Evolutionary conservation across 441 rosid genomes (phyloP).

Genomic region (Dalechampia spathulata): DNA sequence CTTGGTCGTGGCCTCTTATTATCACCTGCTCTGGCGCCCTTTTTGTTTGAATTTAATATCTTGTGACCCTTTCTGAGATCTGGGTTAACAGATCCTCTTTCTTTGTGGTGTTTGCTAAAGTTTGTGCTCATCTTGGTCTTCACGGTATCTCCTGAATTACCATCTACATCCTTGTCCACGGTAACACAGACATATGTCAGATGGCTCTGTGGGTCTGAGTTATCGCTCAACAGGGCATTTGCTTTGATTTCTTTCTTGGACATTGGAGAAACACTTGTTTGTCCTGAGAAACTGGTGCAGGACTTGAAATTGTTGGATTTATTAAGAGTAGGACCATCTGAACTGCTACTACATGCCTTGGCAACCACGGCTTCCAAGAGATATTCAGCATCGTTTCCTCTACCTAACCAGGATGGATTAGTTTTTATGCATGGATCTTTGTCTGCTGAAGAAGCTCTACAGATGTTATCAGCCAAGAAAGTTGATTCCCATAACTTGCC

Average conservation of each 20-base stretch:
- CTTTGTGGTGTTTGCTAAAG: conserved; percentile 15
- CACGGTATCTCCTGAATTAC: conserved; percentile 19
- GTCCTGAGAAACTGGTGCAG: conserved; percentile 12
- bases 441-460: conserved; percentile 3
- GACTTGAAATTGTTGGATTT: conserved; percentile 11
- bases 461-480: conserved; percentile 13
- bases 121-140: conserved; percentile 19
- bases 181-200: conserved; percentile 16
- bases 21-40: conserved; percentile 39
- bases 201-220: conserved; percentile 13
- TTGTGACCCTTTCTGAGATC: conserved; percentile 25
- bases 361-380: conserved; percentile 42
- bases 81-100: conserved; percentile 4
- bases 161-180: neutral
- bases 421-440: too few relatives aligned
- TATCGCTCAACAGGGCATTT: conserved; percentile 6
- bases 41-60: conserved; percentile 25
- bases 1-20: conserved; percentile 52
- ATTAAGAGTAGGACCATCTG: conserved; percentile 11
- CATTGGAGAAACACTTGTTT: conserved; percentile 12
- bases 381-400: conserved; percentile 24
- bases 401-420: conserved; percentile 18
- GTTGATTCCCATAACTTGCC: conserved; percentile 21
- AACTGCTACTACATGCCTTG: conserved; percentile 11
- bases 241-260: conserved; percentile 9